These are phyloP conservation scores for Pezicula rhizophila DNA, from an alignment of 2,329 filamentous ascomycete genomes.

Conservation along the genomic window DNA sequence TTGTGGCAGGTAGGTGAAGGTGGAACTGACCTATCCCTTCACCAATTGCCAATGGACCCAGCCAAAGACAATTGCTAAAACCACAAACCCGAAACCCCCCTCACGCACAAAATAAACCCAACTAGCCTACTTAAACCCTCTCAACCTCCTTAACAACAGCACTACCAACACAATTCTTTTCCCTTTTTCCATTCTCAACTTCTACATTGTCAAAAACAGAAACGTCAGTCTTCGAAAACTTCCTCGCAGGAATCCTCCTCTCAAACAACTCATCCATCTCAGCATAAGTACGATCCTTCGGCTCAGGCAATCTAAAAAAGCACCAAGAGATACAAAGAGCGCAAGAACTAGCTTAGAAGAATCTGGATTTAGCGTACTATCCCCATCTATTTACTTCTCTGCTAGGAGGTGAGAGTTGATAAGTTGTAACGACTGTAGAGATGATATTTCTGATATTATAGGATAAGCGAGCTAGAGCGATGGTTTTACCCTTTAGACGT, in stretches of 20 bases:
- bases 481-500: constrained; percentile 33
- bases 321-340: constrained; percentile 32
- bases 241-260: constrained; percentile 19
- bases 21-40: too few relatives aligned
- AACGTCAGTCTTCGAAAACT: constrained; percentile 10
- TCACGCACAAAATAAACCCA: too few relatives aligned
- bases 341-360: constrained; percentile 35
- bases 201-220: too few relatives aligned
- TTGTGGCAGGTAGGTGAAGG: too few relatives aligned
- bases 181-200: too few relatives aligned
- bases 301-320: constrained; percentile 35
- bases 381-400: constrained; percentile 31
- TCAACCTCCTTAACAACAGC: too few relatives aligned
- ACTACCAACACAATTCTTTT: too few relatives aligned
- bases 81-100: too few relatives aligned
- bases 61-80: too few relatives aligned
- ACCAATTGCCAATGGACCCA: too few relatives aligned
- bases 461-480: constrained; percentile 32
- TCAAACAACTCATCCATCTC: constrained; percentile 40
- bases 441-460: constrained; percentile 32
- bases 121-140: too few relatives aligned
- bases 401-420: constrained; percentile 44
- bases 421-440: constrained; percentile 56
- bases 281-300: constrained; percentile 33
- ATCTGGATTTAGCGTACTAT: constrained; percentile 33